A percentile compares a stretch with the other conserved stretches of the same genome.
Conservation (phyloP, 2,329 filamentous ascomycete species). For the Aspergillus aculeatinus region DNA sequence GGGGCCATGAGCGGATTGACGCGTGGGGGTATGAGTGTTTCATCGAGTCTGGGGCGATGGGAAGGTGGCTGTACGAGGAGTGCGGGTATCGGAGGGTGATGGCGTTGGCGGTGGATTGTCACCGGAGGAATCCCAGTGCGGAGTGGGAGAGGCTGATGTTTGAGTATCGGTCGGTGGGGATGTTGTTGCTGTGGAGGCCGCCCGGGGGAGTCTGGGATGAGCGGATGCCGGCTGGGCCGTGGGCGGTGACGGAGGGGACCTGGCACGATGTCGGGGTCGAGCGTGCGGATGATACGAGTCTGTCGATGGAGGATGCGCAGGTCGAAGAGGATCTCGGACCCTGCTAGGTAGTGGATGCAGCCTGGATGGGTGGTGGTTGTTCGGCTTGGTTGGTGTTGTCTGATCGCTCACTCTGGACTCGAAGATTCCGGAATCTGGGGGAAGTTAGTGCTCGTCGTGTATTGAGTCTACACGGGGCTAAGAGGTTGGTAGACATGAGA, state of each 20-base stretch:
- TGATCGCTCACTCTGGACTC: not conserved
- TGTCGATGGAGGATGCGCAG: too few species aligned
- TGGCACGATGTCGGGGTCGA: conserved; percentile 4
- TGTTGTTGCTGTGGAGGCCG: conserved; percentile 20
- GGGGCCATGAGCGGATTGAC: conserved; percentile 20
- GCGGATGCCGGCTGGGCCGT: conserved; percentile 17
- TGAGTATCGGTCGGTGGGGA: conserved; percentile 17
- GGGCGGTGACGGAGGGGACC: conserved; percentile 16
- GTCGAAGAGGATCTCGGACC: too few species aligned
- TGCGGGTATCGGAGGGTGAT: conserved; percentile 17
- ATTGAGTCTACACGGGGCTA: too few species aligned
- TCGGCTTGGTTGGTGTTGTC: not conserved
- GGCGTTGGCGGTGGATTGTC: conserved; percentile 15
- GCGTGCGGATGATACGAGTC: not conserved
- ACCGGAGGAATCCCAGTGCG: conserved; percentile 18
- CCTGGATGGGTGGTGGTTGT: not conserved
- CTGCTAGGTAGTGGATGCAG: too few species aligned
- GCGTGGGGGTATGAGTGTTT: conserved; percentile 19
- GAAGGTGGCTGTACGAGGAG: conserved; percentile 18
- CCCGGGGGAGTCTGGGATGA: conserved; percentile 17
- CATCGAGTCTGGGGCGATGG: conserved; percentile 16
- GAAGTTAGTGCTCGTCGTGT: not conserved
- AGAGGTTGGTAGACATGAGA: not conserved
- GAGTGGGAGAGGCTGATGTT: conserved; percentile 17
- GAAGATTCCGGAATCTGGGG: not conserved